Evolutionary conservation across 2,329 filamentous ascomycete genomes (phyloP), one percentile per base, ranked within the genome.

Genomic region (Pseudocercospora vitis): DNA sequence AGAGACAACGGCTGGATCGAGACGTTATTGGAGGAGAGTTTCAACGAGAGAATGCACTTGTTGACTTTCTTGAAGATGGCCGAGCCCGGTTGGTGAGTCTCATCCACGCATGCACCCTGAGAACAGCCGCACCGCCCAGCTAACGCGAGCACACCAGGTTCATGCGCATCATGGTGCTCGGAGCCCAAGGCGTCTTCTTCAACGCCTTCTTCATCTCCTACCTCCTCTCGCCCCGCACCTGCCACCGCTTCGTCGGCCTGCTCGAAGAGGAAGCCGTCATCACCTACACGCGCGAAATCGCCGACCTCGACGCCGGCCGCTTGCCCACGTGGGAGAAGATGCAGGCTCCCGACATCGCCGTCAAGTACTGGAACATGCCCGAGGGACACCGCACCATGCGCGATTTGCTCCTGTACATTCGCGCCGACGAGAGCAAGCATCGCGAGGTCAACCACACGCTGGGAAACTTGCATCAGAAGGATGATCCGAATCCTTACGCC

Each of bases 241-340:
- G 89, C 67, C 94, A 99, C 72, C 87, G 94, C 39, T 97, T 99
- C 71, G 91, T 97, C 49, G 94, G 91, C 1, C 97, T 97, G 65
- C 83, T 99, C 9, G 94, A 99, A 73, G 94, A 99, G 71, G 94
- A 99, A 73, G 94, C 94, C 7, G 92, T 97, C 1, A 82, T 95
- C 68, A 99, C 94, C 0, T 99, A 99, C 76, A 94, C 90, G 0
- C 85, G 91, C 46, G 89, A 90, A 56, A 88, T 97, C 64, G 78
- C 84, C 61, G 94, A 97, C 67, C 81, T 99, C 19, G 91, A 97
- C 54, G 79, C 81, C 2, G 92, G 92, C n/a, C 81, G 83, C 54
- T 76, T 96, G 11, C 91, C 91, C 0, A 84, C 84, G 63, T 99
- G 94, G 91, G 78, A 82, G 21, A 81, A 84, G 6, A 85, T 95